These are phyloP conservation scores for Mucor plumbeus DNA, from an alignment of 371 early-diverging fungal species.

Conservation along the genomic window DNA sequence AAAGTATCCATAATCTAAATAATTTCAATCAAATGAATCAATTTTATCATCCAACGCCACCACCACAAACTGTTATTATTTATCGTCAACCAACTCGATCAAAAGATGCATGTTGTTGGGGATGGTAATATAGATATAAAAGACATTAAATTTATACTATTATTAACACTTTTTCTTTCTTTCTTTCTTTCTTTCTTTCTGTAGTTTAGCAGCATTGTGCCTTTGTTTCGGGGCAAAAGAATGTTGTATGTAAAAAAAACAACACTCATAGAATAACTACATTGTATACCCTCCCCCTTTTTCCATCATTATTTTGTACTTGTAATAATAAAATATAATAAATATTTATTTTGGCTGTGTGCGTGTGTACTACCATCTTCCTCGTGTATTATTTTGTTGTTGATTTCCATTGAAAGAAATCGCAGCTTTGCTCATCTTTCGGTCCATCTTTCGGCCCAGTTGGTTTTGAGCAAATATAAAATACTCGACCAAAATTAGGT, in stretches of 20 bases:
- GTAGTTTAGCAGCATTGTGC: conserved; percentile 33
- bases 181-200: conserved; percentile 2
- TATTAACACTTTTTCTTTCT: not conserved
- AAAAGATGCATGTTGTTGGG: conserved; percentile 55
- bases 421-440: conserved; percentile 48
- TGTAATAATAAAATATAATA: not conserved
- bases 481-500: conserved; percentile 72
- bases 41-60: conserved; percentile 45
- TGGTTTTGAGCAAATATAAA: conserved; percentile 72
- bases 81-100: conserved; percentile 41
- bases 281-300: conserved; percentile 1
- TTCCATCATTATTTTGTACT: not conserved
- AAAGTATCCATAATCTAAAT: not conserved
- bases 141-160: too few species aligned
- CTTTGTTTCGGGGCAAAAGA: conserved; percentile 38
- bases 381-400: conserved; percentile 3
- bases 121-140: conserved; percentile 34
- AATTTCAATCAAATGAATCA: conserved; percentile 6
- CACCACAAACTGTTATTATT: conserved; percentile 49
- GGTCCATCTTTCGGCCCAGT: conserved; percentile 47
- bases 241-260: conserved; percentile 19
- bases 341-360: not conserved
- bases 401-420: conserved; percentile 62
- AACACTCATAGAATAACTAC: not conserved
- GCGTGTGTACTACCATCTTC: not conserved